Evolutionary conservation across 768 basidiomycete genomes (phyloP).

Genomic region (Crucibulum laeve): DNA sequence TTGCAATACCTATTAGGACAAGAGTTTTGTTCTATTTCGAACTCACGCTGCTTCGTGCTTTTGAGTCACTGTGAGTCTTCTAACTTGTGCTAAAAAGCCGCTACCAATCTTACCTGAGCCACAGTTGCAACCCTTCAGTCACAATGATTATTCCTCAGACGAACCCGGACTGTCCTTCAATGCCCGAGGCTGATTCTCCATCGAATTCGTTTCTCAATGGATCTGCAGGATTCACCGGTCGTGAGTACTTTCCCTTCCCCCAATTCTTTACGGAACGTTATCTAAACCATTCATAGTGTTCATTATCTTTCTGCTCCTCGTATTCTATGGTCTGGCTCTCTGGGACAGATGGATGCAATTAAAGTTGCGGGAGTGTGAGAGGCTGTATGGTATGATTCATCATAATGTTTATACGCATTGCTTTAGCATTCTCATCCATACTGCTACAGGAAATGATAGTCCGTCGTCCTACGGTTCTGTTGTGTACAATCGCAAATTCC

Average conservation of each 20-base stretch:
- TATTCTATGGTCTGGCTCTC: slow-evolving; percentile 29
- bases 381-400: slow-evolving; percentile 3
- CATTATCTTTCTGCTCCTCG: slow-evolving; percentile 22
- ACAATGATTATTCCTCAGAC: neutral
- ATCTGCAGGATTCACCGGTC: too few species aligned
- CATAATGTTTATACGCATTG: neutral
- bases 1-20: too few species aligned
- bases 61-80: neutral
- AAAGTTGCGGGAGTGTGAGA: slow-evolving; percentile 18
- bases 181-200: too few species aligned
- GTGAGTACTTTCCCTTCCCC: too few species aligned
- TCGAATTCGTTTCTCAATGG: too few species aligned
- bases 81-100: neutral
- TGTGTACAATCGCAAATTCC: too few species aligned
- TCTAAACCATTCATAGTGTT: slow-evolving; percentile 6
- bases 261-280: too few species aligned
- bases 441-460: too few species aligned
- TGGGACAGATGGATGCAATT: slow-evolving; percentile 33
- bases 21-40: neutral
- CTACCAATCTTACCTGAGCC: neutral
- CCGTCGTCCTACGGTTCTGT: too few species aligned
- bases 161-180: slow-evolving; percentile 4
- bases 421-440: neutral
- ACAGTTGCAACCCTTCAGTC: neutral
- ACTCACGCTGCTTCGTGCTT: neutral